A percentile compares a stretch with the other conserved stretches of the same genome.
These are phyloP conservation scores for Akanthomyces uredinophilus DNA, from an alignment of 2,329 filamentous ascomycete genomes.

Conservation along the genomic window DNA sequence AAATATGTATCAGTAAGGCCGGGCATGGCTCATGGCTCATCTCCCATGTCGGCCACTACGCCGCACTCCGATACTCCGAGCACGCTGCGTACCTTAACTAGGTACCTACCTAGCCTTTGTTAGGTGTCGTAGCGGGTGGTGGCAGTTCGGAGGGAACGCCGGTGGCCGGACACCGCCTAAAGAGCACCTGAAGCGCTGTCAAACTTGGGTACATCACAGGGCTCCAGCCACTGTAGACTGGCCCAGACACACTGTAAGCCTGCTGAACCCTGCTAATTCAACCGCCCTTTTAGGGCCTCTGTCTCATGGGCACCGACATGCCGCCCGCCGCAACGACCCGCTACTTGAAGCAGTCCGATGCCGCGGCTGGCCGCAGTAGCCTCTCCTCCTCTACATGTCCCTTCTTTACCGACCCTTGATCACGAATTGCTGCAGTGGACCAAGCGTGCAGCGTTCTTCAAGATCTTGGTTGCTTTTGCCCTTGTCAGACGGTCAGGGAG, in stretches of 20 bases:
- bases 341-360: constrained; percentile 1
- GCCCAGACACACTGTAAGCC: background rate
- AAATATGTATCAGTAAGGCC: background rate
- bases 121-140: too few relatives aligned
- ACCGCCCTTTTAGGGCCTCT: background rate
- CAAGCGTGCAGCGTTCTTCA: background rate
- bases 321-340: constrained; percentile 3
- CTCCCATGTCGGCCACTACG: background rate
- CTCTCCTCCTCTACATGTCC: background rate
- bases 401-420: background rate
- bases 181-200: background rate
- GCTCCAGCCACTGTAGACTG: background rate
- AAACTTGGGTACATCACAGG: background rate
- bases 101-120: too few relatives aligned
- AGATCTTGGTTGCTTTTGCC: background rate
- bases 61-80: constrained; percentile 3
- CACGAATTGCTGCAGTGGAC: background rate
- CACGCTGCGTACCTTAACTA: background rate
- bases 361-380: background rate
- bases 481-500: background rate
- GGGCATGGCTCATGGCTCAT: too few relatives aligned
- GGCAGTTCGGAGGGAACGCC: constrained; percentile 7
- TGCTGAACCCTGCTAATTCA: background rate
- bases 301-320: background rate
- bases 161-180: background rate